Percentiles rank a stretch among this genome's conserved stretches.
phyloP scores from a whole-genome alignment of 2,329 filamentous ascomycete genomes.

The Ophidiomyces ophidiicola region DNA sequence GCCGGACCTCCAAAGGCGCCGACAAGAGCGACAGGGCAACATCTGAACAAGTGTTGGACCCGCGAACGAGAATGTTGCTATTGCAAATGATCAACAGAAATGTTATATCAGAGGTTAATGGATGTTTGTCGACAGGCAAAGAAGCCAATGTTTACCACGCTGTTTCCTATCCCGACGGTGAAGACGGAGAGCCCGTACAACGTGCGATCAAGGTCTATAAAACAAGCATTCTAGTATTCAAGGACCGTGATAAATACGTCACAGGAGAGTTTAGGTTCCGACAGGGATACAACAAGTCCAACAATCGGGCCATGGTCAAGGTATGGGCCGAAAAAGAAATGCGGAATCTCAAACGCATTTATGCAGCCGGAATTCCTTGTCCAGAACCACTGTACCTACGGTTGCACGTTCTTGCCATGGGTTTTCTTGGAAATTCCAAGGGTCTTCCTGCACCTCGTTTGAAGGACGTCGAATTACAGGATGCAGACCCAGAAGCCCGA shows the following conservation, averaged over 20 bases:
- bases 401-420: slow-evolving; percentile 92
- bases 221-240: slow-evolving; percentile 93
- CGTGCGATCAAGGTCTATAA: slow-evolving; percentile 98
- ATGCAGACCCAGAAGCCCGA: slow-evolving; percentile 54
- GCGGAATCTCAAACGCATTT: slow-evolving; percentile 75
- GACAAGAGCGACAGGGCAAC: slow-evolving; percentile 91
- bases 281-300: slow-evolving; percentile 82
- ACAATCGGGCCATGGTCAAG: slow-evolving; percentile 94
- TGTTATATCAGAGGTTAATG: slow-evolving; percentile 80
- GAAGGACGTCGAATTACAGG: slow-evolving; percentile 66
- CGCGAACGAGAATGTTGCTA: slow-evolving; percentile 86
- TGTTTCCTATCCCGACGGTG: slow-evolving; percentile 46
- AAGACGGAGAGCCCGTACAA: slow-evolving; percentile 46
- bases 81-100: slow-evolving; percentile 92
- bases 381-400: slow-evolving; percentile 82
- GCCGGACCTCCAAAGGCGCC: slow-evolving; percentile 34
- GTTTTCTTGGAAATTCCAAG: slow-evolving; percentile 74
- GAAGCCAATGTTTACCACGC: slow-evolving; percentile 98
- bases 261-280: slow-evolving; percentile 88
- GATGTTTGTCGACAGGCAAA: slow-evolving; percentile 90
- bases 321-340: slow-evolving; percentile 99
- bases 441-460: slow-evolving; percentile 81
- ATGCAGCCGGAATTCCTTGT: slow-evolving; percentile 74
- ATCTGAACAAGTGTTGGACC: slow-evolving; percentile 86
- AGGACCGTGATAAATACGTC: slow-evolving; percentile 93